These are phyloP conservation scores for Aspergillus pseudonomiae DNA, from an alignment of 2,329 filamentous ascomycete species.

Conservation along the genomic window DNA sequence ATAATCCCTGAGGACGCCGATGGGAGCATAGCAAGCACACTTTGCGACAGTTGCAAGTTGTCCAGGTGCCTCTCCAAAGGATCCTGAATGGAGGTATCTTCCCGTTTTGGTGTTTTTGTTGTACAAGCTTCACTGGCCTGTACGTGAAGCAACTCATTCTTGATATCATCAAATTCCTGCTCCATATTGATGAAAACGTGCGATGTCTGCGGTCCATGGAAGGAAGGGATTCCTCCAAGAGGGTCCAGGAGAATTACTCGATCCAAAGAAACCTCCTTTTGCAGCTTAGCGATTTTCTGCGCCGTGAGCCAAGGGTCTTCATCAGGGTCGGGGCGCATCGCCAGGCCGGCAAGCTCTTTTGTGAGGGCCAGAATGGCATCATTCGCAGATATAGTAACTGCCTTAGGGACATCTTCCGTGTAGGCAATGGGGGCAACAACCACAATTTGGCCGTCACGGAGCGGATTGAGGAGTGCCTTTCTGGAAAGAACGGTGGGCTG, in stretches of 20 bases:
- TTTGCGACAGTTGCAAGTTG: conserved; percentile 74
- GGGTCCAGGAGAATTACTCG: conserved; percentile 87
- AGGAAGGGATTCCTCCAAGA: conserved; percentile 78
- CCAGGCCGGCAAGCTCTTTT: conserved; percentile 71
- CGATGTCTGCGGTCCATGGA: conserved; percentile 60
- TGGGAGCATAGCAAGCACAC: conserved; percentile 75
- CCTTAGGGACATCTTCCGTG: conserved; percentile 52
- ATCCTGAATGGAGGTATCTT: conserved; percentile 33
- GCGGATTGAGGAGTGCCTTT: conserved; percentile 64
- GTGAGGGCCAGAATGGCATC: conserved; percentile 77
- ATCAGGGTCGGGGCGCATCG: conserved; percentile 48
- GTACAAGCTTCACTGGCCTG: conserved; percentile 20
- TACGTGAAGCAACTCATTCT: conserved; percentile 58
- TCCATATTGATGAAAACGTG: conserved; percentile 92
- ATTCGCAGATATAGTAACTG: conserved; percentile 56
- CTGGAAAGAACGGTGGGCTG: conserved; percentile 44
- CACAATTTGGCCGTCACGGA: conserved; percentile 70
- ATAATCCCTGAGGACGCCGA: conserved; percentile 84
- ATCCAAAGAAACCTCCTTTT: conserved; percentile 68
- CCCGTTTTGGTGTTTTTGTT: conserved; percentile 13
- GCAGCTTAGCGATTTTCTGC: conserved; percentile 44
- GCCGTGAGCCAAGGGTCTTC: conserved; percentile 47
- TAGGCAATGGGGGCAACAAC: conserved; percentile 70
- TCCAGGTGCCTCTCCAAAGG: conserved; percentile 57
- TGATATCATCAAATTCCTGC: conserved; percentile 77